These are phyloP conservation scores for Cladosporium sp. DNA, from an alignment of 2,329 filamentous ascomycete species.

Conservation along the genomic window DNA sequence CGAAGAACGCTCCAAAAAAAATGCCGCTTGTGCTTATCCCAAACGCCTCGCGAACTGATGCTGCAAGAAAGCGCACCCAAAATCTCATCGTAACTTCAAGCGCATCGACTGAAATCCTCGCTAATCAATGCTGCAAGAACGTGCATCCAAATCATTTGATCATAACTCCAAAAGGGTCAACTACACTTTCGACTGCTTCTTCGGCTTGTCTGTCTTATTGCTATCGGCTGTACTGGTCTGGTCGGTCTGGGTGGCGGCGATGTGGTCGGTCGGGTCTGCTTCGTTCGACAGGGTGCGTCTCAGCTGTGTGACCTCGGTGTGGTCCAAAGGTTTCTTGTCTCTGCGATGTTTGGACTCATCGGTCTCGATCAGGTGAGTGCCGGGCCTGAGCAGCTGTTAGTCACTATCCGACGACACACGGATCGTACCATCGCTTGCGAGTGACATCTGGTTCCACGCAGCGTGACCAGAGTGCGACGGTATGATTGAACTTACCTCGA, in stretches of 20 bases:
- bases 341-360: conserved; percentile 26
- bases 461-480: not conserved
- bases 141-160: not conserved
- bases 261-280: no score
- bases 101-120: no score
- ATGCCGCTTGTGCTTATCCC: not conserved
- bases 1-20: not conserved
- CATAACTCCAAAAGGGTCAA: no score
- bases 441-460: no score
- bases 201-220: not conserved
- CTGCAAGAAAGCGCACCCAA: not conserved
- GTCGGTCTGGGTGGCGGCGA: not conserved
- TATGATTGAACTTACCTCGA: not conserved
- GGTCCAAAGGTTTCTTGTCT: conserved; percentile 28
- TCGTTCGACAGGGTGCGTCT: conserved; percentile 22
- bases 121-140: not conserved
- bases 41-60: no score
- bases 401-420: not conserved
- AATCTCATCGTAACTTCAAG: no score
- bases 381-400: not conserved
- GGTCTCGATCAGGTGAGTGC: conserved; percentile 34
- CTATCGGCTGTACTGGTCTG: not conserved
- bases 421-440: not conserved
- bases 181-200: not conserved
- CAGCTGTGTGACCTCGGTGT: conserved; percentile 31